Evolutionary conservation across 2,329 filamentous ascomycete genomes (phyloP), one percentile per base, ranked within the genome.

Genomic region (Pseudogymnoascus sp.): DNA sequence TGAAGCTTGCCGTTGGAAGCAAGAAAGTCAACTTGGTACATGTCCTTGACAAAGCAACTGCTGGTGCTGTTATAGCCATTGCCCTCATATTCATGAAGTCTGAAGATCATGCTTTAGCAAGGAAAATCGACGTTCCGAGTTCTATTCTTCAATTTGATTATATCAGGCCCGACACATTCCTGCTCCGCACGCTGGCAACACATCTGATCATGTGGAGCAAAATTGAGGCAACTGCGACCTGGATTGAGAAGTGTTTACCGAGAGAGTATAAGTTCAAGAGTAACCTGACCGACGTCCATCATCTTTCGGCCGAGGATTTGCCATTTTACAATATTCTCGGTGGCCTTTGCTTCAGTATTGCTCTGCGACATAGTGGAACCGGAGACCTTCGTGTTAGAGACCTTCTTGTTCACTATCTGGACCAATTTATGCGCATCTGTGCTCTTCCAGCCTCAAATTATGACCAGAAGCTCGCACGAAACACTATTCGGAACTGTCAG

Each of bases 81-180:
- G 84, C 91, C 1, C 80, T 99, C 59, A 92, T 99, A 30, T 99
- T 92, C 72, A 94, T 99, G 90, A 97, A 97, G 73, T 94, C 92
- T 0, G 90, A 95, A 64, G 90, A 99, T 69, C 81, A 83, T 61
- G 84, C 89, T 13, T 82, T 99, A 18, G 94, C 94, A 3, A 84
- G 86, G 60, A 97, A 96, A 75, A 86, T 99, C 58, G 90, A 97
- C 70, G 85, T 97, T 0, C 95, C 95, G 0, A 88, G 95, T 65
- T 95, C 94, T 0, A 76, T 89, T 23, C 80, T 94, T 33, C 92
- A 97, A 66, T 97, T 96, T 71, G 94, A 97, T 71, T 96, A 97
- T 70, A 87, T 97, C 15, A 85, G 94, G 2, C 94, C 94, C 0
- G 94, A 99, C 69, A 85, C 96, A 39, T 87, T 99, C 64, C 82